These are phyloP conservation scores for Plasmodium yoelii DNA, from an alignment of 169 alveolate genomes.

Conservation along the genomic window DNA sequence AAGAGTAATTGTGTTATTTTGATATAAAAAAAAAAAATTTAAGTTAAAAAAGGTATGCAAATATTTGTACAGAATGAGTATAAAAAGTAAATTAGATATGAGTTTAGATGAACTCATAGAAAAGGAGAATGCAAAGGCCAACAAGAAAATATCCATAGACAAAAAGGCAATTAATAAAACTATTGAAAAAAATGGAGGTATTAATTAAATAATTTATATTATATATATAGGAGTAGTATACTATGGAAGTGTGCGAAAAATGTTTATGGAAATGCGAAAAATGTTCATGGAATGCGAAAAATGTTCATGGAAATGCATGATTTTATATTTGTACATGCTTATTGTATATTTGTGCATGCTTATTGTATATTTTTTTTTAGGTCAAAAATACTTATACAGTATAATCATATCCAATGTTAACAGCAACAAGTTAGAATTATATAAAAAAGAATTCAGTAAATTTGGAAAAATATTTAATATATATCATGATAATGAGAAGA, in stretches of 20 bases:
- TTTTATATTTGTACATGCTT: background rate
- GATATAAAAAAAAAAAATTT: conserved; percentile 3
- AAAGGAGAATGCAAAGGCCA: conserved; percentile 53
- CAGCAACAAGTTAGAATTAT: conserved; percentile 42
- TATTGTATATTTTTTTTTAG: background rate
- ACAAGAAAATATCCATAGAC: conserved; percentile 20
- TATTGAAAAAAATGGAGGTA: conserved; percentile 61
- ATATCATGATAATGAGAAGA: conserved; percentile 41
- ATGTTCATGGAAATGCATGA: no score
- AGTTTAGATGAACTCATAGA: conserved; percentile 76
- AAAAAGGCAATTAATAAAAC: conserved; percentile 44
- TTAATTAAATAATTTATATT: background rate
- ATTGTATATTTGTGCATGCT: no score
- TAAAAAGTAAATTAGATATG: conserved; percentile 62
- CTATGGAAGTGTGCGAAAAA: no score
- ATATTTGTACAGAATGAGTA: conserved; percentile 55
- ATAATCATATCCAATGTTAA: conserved; percentile 55
- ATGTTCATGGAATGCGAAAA: no score
- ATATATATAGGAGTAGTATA: no score
- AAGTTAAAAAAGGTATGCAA: conserved; percentile 8
- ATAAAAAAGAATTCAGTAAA: conserved; percentile 52
- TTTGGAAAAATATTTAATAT: conserved; percentile 54
- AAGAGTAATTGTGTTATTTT: no score
- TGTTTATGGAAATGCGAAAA: no score
- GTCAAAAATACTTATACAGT: conserved; percentile 46